These are phyloP conservation scores for Polygonum maritimum DNA, from an alignment of 148 eudicot genomes.

Conservation along the genomic window DNA sequence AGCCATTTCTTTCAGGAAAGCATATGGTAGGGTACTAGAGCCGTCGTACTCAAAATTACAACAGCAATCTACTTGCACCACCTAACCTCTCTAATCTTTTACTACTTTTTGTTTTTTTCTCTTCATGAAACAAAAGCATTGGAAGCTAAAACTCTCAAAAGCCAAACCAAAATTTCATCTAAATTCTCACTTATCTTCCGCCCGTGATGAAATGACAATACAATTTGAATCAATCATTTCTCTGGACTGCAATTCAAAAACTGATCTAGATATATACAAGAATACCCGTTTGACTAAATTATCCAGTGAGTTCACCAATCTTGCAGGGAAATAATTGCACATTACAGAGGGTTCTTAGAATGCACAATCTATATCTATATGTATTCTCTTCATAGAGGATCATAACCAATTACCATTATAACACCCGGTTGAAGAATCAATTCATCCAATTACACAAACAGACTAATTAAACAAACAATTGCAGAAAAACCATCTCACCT, in stretches of 20 bases:
- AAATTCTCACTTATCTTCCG: not conserved
- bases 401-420: not conserved
- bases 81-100: not conserved
- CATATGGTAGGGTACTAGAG: not conserved
- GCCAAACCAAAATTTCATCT: not conserved
- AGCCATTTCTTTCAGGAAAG: not conserved
- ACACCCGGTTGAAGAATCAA: not conserved
- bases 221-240: not conserved
- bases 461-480: not conserved
- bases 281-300: not conserved
- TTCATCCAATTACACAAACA: not conserved
- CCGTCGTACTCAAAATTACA: not conserved
- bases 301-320: not conserved
- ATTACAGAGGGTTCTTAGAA: not conserved
- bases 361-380: not conserved
- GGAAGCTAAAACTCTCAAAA: not conserved
- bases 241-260: not conserved
- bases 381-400: not conserved
- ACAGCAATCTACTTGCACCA: not conserved
- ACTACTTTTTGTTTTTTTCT: not conserved
- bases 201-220: not conserved
- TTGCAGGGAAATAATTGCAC: not conserved
- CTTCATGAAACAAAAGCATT: not conserved
- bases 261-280: not conserved
- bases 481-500: constrained; percentile 30